These are phyloP conservation scores for Rhizopogon salebrosus DNA, from an alignment of 768 basidiomycete genomes.

Conservation along the genomic window DNA sequence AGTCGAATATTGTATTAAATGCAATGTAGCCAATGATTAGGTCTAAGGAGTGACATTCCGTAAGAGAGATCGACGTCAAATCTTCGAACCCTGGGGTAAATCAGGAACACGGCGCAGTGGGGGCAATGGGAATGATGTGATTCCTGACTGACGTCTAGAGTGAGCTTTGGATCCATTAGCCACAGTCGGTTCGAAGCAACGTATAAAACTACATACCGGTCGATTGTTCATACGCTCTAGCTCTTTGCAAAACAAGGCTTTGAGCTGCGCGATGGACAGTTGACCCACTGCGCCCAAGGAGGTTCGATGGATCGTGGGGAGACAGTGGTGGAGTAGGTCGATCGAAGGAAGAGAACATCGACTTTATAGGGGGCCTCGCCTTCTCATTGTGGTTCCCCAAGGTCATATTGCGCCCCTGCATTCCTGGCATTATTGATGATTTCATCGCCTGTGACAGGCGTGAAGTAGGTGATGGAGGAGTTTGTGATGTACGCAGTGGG, in stretches of 20 bases:
- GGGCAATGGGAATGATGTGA: slow-evolving; percentile 36
- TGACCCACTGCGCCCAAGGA: slow-evolving; percentile 5
- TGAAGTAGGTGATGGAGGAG: slow-evolving; percentile 12
- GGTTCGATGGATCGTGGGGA: slow-evolving; percentile 3
- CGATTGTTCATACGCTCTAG: slow-evolving; percentile 22
- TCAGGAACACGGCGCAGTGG: slow-evolving; percentile 27
- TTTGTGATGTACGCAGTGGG: slow-evolving; percentile 7
- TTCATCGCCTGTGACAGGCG: slow-evolving; percentile 18
- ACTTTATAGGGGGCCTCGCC: slow-evolving; percentile 6
- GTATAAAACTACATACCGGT: slow-evolving; percentile 10
- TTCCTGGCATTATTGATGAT: slow-evolving; percentile 21
- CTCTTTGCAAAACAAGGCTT: slow-evolving; percentile 26
- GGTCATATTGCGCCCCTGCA: slow-evolving; percentile 9
- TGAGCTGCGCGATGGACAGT: slow-evolving; percentile 10
- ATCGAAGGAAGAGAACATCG: slow-evolving; percentile 11
- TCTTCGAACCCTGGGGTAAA: slow-evolving; percentile 15
- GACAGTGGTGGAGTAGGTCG: slow-evolving; percentile 5
- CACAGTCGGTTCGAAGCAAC: not conserved
- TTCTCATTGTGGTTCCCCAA: slow-evolving; percentile 9
- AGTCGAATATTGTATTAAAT: not conserved
- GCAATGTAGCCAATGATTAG: not conserved
- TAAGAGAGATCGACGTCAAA: slow-evolving; percentile 5
- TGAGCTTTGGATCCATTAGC: not conserved
- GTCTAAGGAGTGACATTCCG: not conserved
- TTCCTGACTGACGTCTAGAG: slow-evolving; percentile 10